Base-by-base conservation (phyloP, 805 yeast species). In the Saccharomycopsis vini region DNA sequence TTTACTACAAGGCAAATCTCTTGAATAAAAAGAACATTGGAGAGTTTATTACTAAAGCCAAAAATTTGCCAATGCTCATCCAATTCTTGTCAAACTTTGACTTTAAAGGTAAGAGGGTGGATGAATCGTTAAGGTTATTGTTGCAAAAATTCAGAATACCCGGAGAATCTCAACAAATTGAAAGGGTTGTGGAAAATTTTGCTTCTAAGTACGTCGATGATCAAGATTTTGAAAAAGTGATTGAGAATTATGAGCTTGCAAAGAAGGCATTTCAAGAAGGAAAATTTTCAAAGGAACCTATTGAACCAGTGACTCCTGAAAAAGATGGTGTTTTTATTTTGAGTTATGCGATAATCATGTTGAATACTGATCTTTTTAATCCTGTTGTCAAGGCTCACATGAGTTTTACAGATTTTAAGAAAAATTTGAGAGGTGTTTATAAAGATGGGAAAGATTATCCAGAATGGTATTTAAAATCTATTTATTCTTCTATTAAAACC, bases 111-210 rank as follows among this genome's bases (percentile, higher is more conserved):
- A 66, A 83, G 53, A 71, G 98, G 56, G 90, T 94, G 2, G 99
- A 92, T 61, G 97, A 90, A 61, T 96, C 96, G 0, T 67, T 92
- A 42, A 73, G 99, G 55, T 70, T 84, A 44, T 61, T 92, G 47
- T 68, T 94, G 52, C 82, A 84, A 45, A 75, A 83, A 18, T 90
- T 92, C 58, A 75, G 98, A 60, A 69, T 92, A 39, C 97, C 97
- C 1, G 99, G 99, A 47, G 99, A 92, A 63, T 83, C 97, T 0
- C 97, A 88, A 57, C 96, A 87, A 60, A 92, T 92, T 58, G 98
- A 92, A 60, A 73, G 96, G 55, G 76, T 90, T 13, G 81, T 92
- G 23, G 97, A 90, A 55, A 68, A 77, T 4, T 92, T 92, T 62
- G 88, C 95, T 2, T 79, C 77, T 34, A 75, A 84, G 46, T 92